Evolutionary conservation across 2,329 filamentous ascomycete species (phyloP).

Genomic region (Curvularia eragrostidis): DNA sequence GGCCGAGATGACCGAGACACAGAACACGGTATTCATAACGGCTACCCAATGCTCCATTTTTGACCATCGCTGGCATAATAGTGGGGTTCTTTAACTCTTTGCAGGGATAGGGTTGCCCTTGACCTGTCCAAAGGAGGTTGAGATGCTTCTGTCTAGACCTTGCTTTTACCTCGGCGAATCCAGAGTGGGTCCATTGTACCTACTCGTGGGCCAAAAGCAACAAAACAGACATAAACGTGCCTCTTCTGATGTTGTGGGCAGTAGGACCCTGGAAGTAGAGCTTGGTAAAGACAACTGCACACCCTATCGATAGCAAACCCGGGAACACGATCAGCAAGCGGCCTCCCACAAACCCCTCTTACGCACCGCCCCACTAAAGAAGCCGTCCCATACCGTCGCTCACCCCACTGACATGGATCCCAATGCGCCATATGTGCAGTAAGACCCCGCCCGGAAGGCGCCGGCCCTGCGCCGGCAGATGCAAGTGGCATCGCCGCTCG

Average conservation of each 20-base stretch:
- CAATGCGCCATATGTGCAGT: not conserved
- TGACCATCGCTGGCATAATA: not conserved
- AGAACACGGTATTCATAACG: not conserved
- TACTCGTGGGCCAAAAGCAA: not conserved
- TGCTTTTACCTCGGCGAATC: not conserved
- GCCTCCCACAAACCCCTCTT: not conserved
- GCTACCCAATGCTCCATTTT: not conserved
- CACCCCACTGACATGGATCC: not conserved
- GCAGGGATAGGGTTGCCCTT: not conserved
- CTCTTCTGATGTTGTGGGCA: not conserved
- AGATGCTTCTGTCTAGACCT: not conserved
- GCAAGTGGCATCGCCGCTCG: not conserved
- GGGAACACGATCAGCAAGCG: not conserved
- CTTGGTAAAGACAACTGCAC: not conserved
- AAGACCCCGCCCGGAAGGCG: not conserved
- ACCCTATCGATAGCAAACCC: constrained; percentile 6
- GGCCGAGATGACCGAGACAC: constrained; percentile 3
- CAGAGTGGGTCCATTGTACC: not conserved
- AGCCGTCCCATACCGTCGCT: not conserved
- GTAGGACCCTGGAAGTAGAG: not conserved
- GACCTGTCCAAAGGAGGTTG: not conserved
- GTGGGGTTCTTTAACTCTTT: too few species aligned
- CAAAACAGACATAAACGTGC: not conserved
- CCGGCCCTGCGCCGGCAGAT: constrained; percentile 9
- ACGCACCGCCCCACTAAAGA: not conserved